A percentile compares a stretch with the other conserved stretches of the same genome.
Evolutionary conservation across 2,329 filamentous ascomycete genomes (phyloP).

Genomic region (Monilinia fructicola): DNA sequence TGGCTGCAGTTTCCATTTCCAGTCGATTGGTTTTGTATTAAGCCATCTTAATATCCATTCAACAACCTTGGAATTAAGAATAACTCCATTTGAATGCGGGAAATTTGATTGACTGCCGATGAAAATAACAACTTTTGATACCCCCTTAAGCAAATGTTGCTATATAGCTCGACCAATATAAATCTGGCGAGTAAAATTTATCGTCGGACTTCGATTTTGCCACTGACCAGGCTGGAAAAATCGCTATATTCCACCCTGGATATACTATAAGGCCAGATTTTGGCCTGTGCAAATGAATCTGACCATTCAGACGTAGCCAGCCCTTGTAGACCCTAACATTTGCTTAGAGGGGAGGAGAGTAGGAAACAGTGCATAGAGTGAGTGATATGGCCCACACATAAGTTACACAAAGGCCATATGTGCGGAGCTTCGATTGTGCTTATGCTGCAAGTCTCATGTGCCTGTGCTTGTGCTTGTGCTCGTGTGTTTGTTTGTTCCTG

Average conservation of each 20-base stretch:
- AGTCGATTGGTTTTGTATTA: background rate
- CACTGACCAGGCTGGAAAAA: no score
- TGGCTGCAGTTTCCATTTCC: background rate
- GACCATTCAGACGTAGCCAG: no score
- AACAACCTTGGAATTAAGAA: no score
- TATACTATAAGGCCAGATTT: no score
- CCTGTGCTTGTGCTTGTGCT: background rate
- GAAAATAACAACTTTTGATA: slow-evolving; percentile 13
- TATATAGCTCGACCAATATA: no score
- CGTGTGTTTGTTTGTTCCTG: background rate
- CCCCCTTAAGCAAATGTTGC: no score
- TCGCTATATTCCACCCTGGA: no score
- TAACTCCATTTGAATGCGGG: background rate
- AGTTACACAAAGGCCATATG: background rate
- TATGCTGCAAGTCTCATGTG: background rate
- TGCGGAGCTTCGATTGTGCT: slow-evolving; percentile 8
- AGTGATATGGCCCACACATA: background rate
- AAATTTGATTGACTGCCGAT: slow-evolving; percentile 16
- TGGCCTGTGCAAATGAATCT: no score
- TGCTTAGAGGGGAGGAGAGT: no score
- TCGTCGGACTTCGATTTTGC: no score
- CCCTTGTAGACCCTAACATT: no score
- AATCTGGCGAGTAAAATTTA: no score
- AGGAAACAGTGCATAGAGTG: background rate
- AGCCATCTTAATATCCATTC: background rate